Conservation (phyloP, 2,329 filamentous ascomycete genomes). For the Xylaria sp. region DNA sequence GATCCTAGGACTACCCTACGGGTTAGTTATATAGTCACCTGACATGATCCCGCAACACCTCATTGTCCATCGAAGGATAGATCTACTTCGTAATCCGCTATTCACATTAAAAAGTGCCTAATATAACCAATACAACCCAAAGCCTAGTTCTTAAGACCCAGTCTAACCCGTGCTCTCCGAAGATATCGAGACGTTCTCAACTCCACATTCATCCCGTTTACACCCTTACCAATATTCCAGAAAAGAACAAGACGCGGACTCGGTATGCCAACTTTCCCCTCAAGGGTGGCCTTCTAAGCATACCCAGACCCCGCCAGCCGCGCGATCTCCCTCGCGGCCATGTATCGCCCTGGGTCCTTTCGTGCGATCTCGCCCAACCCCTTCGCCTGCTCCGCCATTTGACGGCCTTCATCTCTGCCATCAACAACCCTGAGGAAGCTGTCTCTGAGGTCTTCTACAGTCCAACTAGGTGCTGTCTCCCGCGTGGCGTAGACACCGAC, state of each 20-base stretch:
- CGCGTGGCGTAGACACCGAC: constrained; percentile 37
- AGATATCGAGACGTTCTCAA: constrained; percentile 3
- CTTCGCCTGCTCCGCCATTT: constrained; percentile 24
- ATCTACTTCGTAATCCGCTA: not conserved
- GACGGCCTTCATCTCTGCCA: constrained; percentile 2
- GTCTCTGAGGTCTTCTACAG: constrained; percentile 28
- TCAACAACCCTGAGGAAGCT: constrained; percentile 30
- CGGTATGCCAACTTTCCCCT: not conserved
- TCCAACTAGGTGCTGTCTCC: constrained; percentile 31
- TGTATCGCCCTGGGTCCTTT: constrained; percentile 33
- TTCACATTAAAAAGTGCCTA: not conserved
- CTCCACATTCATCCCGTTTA: not conserved
- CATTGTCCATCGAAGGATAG: no score
- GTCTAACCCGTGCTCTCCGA: not conserved
- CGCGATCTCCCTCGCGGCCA: constrained; percentile 35
- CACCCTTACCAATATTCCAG: not conserved
- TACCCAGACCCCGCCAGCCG: constrained; percentile 30
- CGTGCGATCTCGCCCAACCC: constrained; percentile 24
- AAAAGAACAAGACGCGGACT: not conserved
- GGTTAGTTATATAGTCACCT: no score
- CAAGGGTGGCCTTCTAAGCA: not conserved
- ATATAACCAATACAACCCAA: not conserved
- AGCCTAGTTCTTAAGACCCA: not conserved
- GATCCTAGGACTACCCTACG: no score
- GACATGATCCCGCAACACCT: no score